phyloP scores from a whole-genome alignment of 352 stramenopile species.

The Thalassiosira sp. region DNA sequence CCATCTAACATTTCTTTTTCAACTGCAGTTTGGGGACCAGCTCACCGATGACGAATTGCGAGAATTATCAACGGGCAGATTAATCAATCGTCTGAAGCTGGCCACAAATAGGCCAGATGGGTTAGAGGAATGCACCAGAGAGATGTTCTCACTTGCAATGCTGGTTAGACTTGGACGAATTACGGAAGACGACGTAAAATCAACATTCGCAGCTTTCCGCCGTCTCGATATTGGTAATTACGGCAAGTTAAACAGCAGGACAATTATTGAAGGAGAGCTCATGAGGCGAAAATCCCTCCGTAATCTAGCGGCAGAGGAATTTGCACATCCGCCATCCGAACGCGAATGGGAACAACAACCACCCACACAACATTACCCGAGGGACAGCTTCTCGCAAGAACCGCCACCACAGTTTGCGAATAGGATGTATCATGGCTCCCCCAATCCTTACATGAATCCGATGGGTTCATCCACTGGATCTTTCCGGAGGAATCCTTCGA shows the following conservation, averaged over 20 bases:
- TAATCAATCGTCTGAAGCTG: constrained; percentile 77
- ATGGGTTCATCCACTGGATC: constrained; percentile 13
- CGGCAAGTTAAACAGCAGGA: constrained; percentile 76
- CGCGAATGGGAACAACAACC: not conserved
- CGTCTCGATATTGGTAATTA: constrained; percentile 79
- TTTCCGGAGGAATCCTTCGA: constrained; percentile 19
- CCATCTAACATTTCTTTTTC: not conserved
- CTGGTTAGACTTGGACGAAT: constrained; percentile 80
- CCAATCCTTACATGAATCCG: constrained; percentile 40
- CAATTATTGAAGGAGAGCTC: constrained; percentile 77
- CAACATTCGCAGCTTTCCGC: constrained; percentile 79
- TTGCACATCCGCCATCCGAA: not conserved
- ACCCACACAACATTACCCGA: not conserved
- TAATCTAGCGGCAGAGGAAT: constrained; percentile 36
- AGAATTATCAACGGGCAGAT: constrained; percentile 78
- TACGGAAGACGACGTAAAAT: constrained; percentile 77
- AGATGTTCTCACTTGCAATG: constrained; percentile 85
- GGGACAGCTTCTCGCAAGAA: not conserved
- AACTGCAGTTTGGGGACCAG: constrained; percentile 71
- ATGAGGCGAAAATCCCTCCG: constrained; percentile 47
- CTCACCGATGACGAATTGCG: constrained; percentile 76
- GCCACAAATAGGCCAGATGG: constrained; percentile 64
- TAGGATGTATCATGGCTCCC: constrained; percentile 21
- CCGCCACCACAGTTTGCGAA: not conserved
- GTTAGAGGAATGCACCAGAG: constrained; percentile 80